These are phyloP conservation scores for Fomes fomentarius DNA, from an alignment of 1,284 basidiomycete genomes.

Conservation along the genomic window DNA sequence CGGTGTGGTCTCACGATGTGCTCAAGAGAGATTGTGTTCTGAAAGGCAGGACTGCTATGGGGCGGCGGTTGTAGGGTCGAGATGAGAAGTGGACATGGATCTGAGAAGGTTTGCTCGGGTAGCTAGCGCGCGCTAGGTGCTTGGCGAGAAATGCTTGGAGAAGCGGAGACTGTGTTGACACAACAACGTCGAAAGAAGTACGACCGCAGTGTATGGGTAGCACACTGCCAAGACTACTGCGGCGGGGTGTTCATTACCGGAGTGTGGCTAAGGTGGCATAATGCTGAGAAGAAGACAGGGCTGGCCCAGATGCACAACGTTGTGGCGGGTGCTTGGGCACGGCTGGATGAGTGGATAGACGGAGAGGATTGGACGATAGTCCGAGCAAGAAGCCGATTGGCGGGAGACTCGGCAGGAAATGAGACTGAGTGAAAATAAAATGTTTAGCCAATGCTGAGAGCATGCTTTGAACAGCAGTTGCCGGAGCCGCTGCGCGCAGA, in stretches of 20 bases:
- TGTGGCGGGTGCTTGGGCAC: background rate
- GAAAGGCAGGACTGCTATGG: background rate
- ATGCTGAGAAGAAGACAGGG: background rate
- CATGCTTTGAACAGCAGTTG: background rate
- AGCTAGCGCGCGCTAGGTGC: background rate
- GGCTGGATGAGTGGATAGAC: background rate
- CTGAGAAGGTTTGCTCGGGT: background rate
- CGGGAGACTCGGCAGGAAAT: slow-evolving; percentile 9
- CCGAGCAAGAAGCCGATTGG: slow-evolving; percentile 22
- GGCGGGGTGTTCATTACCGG: background rate
- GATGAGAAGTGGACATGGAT: background rate
- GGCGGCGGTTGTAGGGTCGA: background rate
- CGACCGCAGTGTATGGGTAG: background rate
- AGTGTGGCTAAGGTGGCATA: background rate
- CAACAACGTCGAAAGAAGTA: background rate
- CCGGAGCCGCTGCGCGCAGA: background rate
- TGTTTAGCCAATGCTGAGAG: background rate
- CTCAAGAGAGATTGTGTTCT: background rate
- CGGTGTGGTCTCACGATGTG: slow-evolving; percentile 8
- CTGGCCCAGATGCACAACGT: background rate
- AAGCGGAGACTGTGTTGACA: background rate
- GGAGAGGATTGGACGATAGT: slow-evolving; percentile 4
- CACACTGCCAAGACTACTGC: background rate
- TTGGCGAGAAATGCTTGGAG: background rate
- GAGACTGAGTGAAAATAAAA: background rate